Base-by-base conservation (phyloP, 1,284 basidiomycete genomes). In the Austroboletus novae-zelandiae region DNA sequence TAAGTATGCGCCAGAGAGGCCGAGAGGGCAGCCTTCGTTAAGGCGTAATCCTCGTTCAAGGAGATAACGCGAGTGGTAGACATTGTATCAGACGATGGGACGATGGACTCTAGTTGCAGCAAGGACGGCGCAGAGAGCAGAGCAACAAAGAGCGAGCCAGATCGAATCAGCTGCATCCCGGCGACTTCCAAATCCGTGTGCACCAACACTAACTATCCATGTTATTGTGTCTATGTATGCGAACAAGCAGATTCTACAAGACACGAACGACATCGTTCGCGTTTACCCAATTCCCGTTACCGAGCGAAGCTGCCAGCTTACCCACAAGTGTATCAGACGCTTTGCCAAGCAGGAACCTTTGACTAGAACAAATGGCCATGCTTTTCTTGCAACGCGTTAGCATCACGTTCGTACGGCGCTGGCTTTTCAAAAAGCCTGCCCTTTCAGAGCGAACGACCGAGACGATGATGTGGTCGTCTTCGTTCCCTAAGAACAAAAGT, bases 331-430 rank as follows among this genome's bases (percentile, higher is more conserved):
- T 74, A 9, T 61, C 14, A 4, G 66, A 58, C 30, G 72, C 79
- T 41, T 51, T 52, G n/a, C 61, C 50, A 11, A 36, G 59, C 1
- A 84, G 57, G 57, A 84, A 85, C 7, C 61, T 56, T 42, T 72
- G 69, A 49, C 66, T 79, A 5, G 79, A 73, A 49, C 74, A 74
- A 55, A 86, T 74, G 48, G 73, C 68, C 79, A 86, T 81, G 40
- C 74, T 71, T 37, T 63, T 58, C 64, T 79, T 81, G 66, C 80
- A 84, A 13, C 83, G 73, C 1, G 79, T 79, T 40, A 88, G 67
- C 83, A 89, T 85, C 36, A 88, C 85, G 64, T 88, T 88, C 14
- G 77, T 76, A 2, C 85, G 76, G 5, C 76, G 66, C 13, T 62
- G n/a, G 45, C 75, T 76, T 8, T 47, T 56, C 18, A 84, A 61